Evolutionary conservation across 2,329 filamentous ascomycete genomes (phyloP).

Genomic region (Aspergillus hortae): DNA sequence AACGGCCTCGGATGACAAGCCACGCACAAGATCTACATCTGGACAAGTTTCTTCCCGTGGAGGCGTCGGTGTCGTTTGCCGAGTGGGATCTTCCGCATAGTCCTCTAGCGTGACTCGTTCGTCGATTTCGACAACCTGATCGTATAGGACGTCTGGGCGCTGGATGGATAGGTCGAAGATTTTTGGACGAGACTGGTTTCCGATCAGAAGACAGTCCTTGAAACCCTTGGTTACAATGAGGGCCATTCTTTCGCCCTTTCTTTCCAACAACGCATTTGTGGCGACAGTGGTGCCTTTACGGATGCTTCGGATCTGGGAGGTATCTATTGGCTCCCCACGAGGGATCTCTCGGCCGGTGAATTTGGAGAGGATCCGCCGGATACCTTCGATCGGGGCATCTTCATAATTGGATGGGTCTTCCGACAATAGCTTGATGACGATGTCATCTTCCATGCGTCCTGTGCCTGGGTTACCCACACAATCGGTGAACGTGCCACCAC

Average conservation of each 20-base stretch:
- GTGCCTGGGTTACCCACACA: constrained; percentile 74
- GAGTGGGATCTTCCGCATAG: constrained; percentile 69
- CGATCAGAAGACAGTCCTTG: constrained; percentile 81
- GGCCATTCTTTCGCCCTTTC: constrained; percentile 85
- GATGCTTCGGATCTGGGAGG: constrained; percentile 56
- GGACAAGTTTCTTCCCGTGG: constrained; percentile 51
- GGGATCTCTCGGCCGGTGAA: constrained; percentile 72
- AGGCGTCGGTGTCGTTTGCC: constrained; percentile 19
- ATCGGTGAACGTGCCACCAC: constrained; percentile 71
- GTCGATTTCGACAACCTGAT: constrained; percentile 80
- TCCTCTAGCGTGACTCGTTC: constrained; percentile 72
- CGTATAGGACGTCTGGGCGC: constrained; percentile 83
- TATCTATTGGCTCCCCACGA: constrained; percentile 73
- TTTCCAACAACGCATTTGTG: constrained; percentile 84
- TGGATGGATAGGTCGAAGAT: constrained; percentile 88
- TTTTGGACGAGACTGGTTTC: constrained; percentile 82
- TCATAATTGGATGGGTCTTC: constrained; percentile 87
- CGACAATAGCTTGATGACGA: constrained; percentile 82
- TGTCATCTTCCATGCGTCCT: constrained; percentile 58
- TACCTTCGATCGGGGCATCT: constrained; percentile 87
- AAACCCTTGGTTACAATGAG: constrained; percentile 86
- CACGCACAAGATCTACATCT: not conserved
- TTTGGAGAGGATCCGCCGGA: constrained; percentile 71
- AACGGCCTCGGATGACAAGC: constrained; percentile 60
- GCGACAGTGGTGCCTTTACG: constrained; percentile 90